Base-by-base conservation (phyloP, 352 stramenopile species). In the Globisporangium megalacanthum region DNA sequence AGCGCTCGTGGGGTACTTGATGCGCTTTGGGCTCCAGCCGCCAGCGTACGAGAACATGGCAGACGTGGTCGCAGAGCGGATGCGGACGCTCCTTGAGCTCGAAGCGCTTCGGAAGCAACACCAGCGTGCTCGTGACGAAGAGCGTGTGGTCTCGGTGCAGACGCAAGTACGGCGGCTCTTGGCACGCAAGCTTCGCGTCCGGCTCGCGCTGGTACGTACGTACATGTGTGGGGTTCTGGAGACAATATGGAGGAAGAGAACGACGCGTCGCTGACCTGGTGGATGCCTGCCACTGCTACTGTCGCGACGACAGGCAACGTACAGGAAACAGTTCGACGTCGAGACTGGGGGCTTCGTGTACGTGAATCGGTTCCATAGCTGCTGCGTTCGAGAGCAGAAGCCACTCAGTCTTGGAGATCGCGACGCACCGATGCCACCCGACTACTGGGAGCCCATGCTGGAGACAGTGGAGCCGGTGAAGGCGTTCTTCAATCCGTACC, bases 321-420 rank as follows among this genome's bases (percentile, higher is more conserved):
- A 89, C 58, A 72, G 20, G 5, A 84, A 84, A 48, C 47, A 70
- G 19, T 73, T 82, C 29, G 66, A 90, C 44, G 56, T 50, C 20
- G 54, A 49, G 1, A 51, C 36, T 6, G 35, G 36, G 1, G 41
- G 29, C 4, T 73, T 86, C 39, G 52, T 85, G 1, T 90, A 88
- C 52, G 52, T 69, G 42, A 46, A 58, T 7, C 15, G 29, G 15
- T 49, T 59, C 14, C 20, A 42, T 22, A 8, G 14, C 61, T 17
- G 15, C 29, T 25, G 6, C 14, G 65, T 74, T 33, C 17, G 14
- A 4, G 22, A 20, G 20, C 88, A 88, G 22, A 89, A 88, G 22
- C 78, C 78, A 0, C 68, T 29, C 1, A 86, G 68, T 48, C 64
- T 91, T 36, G 68, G 77, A 20, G 60, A 78, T 8, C 39, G 57